Percentiles rank a stretch among this genome's conserved stretches.
Conservation (phyloP, 768 basidiomycete species). For the Strobilomyces echinocephalus region DNA sequence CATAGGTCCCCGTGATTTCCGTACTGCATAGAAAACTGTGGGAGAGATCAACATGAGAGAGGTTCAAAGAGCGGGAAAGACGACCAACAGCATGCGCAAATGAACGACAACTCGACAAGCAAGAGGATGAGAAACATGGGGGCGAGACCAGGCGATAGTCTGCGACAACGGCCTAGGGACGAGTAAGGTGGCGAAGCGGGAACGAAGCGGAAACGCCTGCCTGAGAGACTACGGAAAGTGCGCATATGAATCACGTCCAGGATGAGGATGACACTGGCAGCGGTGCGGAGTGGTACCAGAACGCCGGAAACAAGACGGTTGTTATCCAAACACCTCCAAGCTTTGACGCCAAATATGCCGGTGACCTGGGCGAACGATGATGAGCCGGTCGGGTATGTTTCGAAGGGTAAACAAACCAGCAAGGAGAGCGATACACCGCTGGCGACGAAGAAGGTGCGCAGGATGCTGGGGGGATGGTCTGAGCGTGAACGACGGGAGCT, state of each 20-base stretch:
- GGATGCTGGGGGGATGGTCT: constrained; percentile 25
- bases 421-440: constrained; percentile 36
- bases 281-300: constrained; percentile 39
- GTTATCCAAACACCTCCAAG: constrained; percentile 59
- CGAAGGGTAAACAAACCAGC: constrained; percentile 29
- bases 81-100: constrained; percentile 55
- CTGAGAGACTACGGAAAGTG: constrained; percentile 44
- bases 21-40: constrained; percentile 52
- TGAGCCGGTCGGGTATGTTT: not conserved
- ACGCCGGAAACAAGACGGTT: constrained; percentile 48
- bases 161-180: constrained; percentile 44
- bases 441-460: constrained; percentile 28
- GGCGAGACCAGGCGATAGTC: constrained; percentile 30
- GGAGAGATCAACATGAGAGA: constrained; percentile 4
- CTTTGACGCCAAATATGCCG: constrained; percentile 61
- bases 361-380: constrained; percentile 40
- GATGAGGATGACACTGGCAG: constrained; percentile 38
- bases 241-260: constrained; percentile 38
- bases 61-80: not conserved
- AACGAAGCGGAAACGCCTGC: constrained; percentile 22
- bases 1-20: constrained; percentile 47
- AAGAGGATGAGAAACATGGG: constrained; percentile 45
- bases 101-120: constrained; percentile 51
- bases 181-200: not conserved
- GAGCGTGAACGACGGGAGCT: not conserved